Base-by-base conservation (phyloP, 2,329 filamentous ascomycete species). In the Aspergillus sp. region DNA sequence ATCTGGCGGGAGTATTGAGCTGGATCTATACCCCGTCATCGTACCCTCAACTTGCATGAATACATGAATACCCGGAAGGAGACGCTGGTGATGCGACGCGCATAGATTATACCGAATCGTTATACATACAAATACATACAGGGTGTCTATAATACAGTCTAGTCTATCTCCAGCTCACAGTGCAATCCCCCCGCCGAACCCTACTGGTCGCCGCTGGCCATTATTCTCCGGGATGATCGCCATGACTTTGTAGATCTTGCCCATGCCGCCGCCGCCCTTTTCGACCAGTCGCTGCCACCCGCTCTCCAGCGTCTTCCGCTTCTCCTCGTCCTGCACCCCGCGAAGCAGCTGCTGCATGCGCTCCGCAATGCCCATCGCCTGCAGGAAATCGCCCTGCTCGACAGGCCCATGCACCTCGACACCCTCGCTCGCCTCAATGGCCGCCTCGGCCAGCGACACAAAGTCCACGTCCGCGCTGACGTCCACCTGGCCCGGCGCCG, bases 401-500 rank as follows among this genome's bases (percentile, higher is more conserved):
- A 96, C 86, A 0, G 94, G 94, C 0, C 94, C 94, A 65, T 97
- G 92, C 5, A 96, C 89, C 71, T 99, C 94, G 3, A 97, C 85
- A 1, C 86, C 88, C 1, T 86, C 81, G 59, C 87, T 92, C 0
- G 89, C 88, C 36, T 81, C 76, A 43, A 89, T 80, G 0, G 92
- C 92, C 1, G 88, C 81, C 68, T 97, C 92, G 0, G 91, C 92
- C 1, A 99, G 76, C 10, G 88, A 91, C 0, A 84, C 82, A 67
- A 99, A 99, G 71, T 99, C 94, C 1, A 99, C 94, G 67, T 99
- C 93, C 0, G 89, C 93, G 59, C 87, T 91, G 19, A 99, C 78
- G 68, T 99, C 94, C 2, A 95, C 91, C 21, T 87, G 81, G 0
- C 94, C 94, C 0, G 94, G 89, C 5, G 84, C 79, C 1, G 82